phyloP scores from a whole-genome alignment of 257 asterid genomes.

The Vinca minor region DNA sequence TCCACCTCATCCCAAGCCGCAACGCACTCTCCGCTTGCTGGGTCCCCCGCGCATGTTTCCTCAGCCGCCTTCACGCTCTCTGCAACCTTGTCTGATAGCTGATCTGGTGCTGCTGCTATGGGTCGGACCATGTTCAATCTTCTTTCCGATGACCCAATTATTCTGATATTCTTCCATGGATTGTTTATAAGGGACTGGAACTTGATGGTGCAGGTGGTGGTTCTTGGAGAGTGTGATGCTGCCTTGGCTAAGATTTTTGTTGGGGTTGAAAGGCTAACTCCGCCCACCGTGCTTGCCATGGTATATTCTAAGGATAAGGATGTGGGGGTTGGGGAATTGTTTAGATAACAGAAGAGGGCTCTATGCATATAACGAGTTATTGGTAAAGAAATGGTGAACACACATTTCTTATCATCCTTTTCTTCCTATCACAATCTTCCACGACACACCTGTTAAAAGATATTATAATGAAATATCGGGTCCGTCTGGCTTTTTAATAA shows the following conservation, averaged over 20 bases:
- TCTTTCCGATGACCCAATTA: slow-evolving; percentile 5
- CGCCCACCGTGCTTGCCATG: slow-evolving; percentile 61
- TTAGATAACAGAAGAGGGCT: no score
- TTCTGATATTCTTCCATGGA: slow-evolving; percentile 54
- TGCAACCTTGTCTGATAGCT: slow-evolving; percentile 64
- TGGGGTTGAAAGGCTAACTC: slow-evolving; percentile 47
- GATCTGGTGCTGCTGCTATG: slow-evolving; percentile 63
- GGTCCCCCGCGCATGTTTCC: slow-evolving; percentile 59
- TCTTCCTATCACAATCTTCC: slow-evolving; percentile 28
- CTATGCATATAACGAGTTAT: neutral
- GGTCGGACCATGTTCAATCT: slow-evolving; percentile 22
- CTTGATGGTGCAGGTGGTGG: no score
- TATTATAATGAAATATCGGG: no score
- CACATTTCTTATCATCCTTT: slow-evolving; percentile 46
- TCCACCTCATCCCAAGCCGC: slow-evolving; percentile 99
- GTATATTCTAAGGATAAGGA: neutral
- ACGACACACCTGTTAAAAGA: no score
- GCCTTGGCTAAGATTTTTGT: slow-evolving; percentile 33
- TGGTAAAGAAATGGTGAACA: slow-evolving; percentile 25
- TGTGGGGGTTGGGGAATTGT: no score
- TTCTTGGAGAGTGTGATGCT: slow-evolving; percentile 28
- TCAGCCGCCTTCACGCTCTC: slow-evolving; percentile 77
- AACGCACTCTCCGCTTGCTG: slow-evolving; percentile 78
- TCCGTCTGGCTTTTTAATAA: no score
- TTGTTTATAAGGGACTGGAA: slow-evolving; percentile 24